Evolutionary conservation across 495 filamentous ascomycete species (phyloP).

Genomic region (Aspergillus coremiiformis): DNA sequence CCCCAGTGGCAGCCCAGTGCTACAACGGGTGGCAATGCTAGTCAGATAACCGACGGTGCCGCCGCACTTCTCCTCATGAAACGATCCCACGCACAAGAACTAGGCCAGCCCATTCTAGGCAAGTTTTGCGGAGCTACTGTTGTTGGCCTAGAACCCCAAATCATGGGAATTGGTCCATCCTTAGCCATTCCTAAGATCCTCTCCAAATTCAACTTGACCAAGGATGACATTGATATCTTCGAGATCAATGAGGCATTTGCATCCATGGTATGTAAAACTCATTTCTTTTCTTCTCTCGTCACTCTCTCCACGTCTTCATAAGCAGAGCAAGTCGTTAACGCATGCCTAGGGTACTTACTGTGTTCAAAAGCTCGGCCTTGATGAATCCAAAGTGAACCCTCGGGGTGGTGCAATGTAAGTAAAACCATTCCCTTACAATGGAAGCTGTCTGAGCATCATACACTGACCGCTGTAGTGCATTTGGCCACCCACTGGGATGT

Average conservation of each 20-base stretch:
- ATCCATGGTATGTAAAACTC: slow-evolving; percentile 59
- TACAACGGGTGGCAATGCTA: slow-evolving; percentile 86
- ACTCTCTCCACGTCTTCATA: neutral
- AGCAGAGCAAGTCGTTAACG: slow-evolving; percentile 5
- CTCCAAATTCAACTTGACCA: slow-evolving; percentile 63
- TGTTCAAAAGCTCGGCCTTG: slow-evolving; percentile 64
- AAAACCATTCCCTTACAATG: slow-evolving; percentile 28
- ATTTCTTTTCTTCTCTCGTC: no score
- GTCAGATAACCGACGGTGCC: slow-evolving; percentile 91
- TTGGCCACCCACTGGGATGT: slow-evolving; percentile 74
- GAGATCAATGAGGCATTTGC: slow-evolving; percentile 98
- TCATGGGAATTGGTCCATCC: slow-evolving; percentile 95
- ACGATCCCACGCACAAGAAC: slow-evolving; percentile 71
- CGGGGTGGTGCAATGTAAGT: slow-evolving; percentile 66
- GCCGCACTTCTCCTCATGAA: slow-evolving; percentile 90
- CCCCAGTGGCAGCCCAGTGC: slow-evolving; percentile 76
- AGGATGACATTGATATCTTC: slow-evolving; percentile 79
- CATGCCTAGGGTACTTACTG: slow-evolving; percentile 65
- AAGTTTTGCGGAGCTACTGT: slow-evolving; percentile 91
- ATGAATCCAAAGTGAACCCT: slow-evolving; percentile 81
- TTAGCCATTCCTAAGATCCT: slow-evolving; percentile 92
- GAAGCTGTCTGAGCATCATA: slow-evolving; percentile 3
- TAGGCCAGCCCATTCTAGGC: slow-evolving; percentile 81
- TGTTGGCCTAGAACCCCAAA: slow-evolving; percentile 75
- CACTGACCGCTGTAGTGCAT: slow-evolving; percentile 39